Base-by-base conservation (phyloP, 495 filamentous ascomycete species). In the Neurospora terricola region DNA sequence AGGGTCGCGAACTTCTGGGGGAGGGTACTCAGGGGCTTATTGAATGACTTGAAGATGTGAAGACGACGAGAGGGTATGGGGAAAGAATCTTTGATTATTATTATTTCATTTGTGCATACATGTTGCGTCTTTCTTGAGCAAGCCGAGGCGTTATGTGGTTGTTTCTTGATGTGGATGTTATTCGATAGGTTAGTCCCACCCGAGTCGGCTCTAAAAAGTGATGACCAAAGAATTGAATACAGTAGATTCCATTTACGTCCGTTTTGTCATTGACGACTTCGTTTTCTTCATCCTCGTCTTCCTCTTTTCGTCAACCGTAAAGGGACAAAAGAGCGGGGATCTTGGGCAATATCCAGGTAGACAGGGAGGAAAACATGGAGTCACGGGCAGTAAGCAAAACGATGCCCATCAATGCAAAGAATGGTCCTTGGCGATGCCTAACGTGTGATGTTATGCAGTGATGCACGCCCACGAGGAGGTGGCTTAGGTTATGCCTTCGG, bases 11-110 rank as follows among this genome's bases (percentile, higher is more conserved):
- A 74, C 71, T 37, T 70, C 73, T 8, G 39, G 59, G 70, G 77
- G 75, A 69, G 73, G 34, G 14, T 70, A 27, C 18, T 66, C 23
- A 62, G 77, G 70, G 66, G 72, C 69, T 74, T 76, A 59, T 40
- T 71, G 36, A 48, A 59, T 38, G 30, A 34, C 11, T 36, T 21
- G 10, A n/a, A 27, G 39, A 69, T 23, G 5, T 0, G 30, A 45
- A 4, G n/a, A 38, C 2, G 30, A 38, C 12, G 39, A 71, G 21
- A 37, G 14, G 23, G 14, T 59, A 30, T 59, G 10, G 70, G 27
- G 6, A 18, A 66, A 66, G 27, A 66, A 34, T 18, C 7, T 30
- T 36, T 16, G 6, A 16, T 2, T 30, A 23, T 27, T 16, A 8
- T 62, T 6, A 30, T 66, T 18, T 66, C 54, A 66, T 66, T 66